Conservation (phyloP, 2,329 filamentous ascomycete species). For the Apiospora marii region DNA sequence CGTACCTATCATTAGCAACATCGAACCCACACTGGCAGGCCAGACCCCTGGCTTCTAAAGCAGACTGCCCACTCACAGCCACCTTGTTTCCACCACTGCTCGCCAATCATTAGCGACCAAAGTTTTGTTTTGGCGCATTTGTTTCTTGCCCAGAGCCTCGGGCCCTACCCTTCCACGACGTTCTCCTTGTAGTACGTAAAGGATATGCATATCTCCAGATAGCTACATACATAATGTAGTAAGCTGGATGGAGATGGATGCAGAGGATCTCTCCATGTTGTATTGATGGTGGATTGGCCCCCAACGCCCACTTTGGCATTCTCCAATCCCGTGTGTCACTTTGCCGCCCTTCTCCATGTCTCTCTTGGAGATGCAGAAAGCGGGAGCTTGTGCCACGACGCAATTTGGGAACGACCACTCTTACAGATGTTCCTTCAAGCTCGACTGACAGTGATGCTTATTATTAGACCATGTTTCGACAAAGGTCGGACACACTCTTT, state of each 20-base stretch:
- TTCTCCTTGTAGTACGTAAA: too few relatives aligned
- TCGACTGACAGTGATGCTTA: not conserved
- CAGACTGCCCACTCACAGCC: not conserved
- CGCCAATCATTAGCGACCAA: not conserved
- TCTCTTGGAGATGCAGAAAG: not conserved
- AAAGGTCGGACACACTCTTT: not conserved
- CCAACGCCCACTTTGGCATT: not conserved
- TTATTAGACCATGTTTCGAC: conserved; percentile 6
- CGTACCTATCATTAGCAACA: conserved; percentile 12
- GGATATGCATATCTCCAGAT: not conserved
- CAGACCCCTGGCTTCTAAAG: not conserved
- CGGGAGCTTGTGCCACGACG: not conserved
- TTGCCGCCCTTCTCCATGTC: not conserved
- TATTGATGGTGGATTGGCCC: not conserved
- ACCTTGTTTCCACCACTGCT: not conserved
- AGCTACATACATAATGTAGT: not conserved
- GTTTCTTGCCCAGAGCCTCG: not conserved
- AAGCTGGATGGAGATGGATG: not conserved
- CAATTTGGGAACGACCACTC: not conserved
- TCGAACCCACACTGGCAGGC: not conserved
- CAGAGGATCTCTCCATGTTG: not conserved
- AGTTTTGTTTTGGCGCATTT: not conserved
- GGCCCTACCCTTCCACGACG: conserved; percentile 2
- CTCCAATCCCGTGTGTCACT: not conserved
- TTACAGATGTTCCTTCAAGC: not conserved